phyloP scores from a whole-genome alignment of 768 basidiomycete genomes.

The Boletellus ananiceps region DNA sequence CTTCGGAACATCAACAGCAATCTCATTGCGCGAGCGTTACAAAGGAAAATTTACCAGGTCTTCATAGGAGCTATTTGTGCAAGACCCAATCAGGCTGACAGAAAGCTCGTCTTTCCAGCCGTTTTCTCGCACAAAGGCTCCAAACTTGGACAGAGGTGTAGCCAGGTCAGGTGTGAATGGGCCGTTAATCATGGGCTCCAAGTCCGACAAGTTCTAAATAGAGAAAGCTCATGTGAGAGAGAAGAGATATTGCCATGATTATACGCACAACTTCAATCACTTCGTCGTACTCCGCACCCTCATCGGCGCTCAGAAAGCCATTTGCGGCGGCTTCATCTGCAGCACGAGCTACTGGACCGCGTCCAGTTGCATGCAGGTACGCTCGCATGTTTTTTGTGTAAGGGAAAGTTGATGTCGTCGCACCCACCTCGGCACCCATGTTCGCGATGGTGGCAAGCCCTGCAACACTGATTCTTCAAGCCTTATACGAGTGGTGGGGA shows the following conservation, averaged over 20 bases:
- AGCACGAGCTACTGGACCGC: conserved; percentile 77
- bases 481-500: background rate
- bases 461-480: conserved; percentile 21
- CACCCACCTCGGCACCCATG: conserved; percentile 99
- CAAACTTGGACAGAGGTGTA: conserved; percentile 89
- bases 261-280: conserved; percentile 84
- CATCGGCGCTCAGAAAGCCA: conserved; percentile 80
- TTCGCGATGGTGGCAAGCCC: conserved; percentile 94
- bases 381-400: conserved; percentile 87
- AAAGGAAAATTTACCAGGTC: conserved; percentile 60
- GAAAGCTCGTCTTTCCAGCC: conserved; percentile 94
- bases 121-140: conserved; percentile 69
- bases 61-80: conserved; percentile 98
- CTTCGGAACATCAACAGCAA: conserved; percentile 36
- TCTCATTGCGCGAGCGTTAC: background rate
- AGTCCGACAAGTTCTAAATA: conserved; percentile 72
- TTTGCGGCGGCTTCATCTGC: conserved; percentile 77
- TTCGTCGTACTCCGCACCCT: conserved; percentile 91
- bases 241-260: background rate
- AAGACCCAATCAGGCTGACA: conserved; percentile 93
- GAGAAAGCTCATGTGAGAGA: background rate
- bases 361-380: conserved; percentile 87
- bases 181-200: conserved; percentile 93
- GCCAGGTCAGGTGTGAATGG: conserved; percentile 97
- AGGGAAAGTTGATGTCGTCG: conserved; percentile 98